Base-by-base conservation (phyloP, 176 grass and related monocot genomes). In the Triticum monococcum region DNA sequence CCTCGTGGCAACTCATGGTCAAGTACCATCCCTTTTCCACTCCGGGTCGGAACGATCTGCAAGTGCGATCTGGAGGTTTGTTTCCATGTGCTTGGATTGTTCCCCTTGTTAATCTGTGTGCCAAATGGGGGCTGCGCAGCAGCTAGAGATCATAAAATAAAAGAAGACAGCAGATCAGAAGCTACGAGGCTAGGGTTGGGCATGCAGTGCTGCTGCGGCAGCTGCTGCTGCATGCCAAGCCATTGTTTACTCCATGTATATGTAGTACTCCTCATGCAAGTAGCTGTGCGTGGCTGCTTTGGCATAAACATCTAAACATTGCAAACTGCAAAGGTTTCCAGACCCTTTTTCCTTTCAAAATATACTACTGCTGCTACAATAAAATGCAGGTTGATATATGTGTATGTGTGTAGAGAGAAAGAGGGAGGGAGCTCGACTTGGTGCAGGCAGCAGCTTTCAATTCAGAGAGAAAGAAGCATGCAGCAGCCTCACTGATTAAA, bases 21-120 rank as follows among this genome's bases (percentile, higher is more conserved):
- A 17, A 56, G 46, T 77, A 33, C n/a, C 28, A 6, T 7, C 16
- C 38, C 63, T 5, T 35, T 81, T 80, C 22, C 36, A 16, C 85
- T 75, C 14, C 59, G 56, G 18, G 3, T 59, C 56, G 56, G 56
- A 8, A 59, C 68, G 23, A 52, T 54, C 45, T 36, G 46, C 68
- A 59, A 91, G 82, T 88, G 71, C 64, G 62, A 91, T 81, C 81
- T 65, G 81, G 77, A 22, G 62, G 23, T 77, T 90, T 85, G 88
- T 92, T 81, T 85, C 65, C 81, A 81, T 85, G 77, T 68, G 52
- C 24, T 85, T 92, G 91, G 91, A 87, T 67, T 77, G 43, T 79
- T 84, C 68, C 72, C 59, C 48, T 85, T 87, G 77, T 91, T 91
- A 91, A 88, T 91, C 84, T 91, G 89, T 48, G 86, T 91, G 89